phyloP scores from a whole-genome alignment of 2,329 filamentous ascomycete genomes.

The Fusarium sp. region DNA sequence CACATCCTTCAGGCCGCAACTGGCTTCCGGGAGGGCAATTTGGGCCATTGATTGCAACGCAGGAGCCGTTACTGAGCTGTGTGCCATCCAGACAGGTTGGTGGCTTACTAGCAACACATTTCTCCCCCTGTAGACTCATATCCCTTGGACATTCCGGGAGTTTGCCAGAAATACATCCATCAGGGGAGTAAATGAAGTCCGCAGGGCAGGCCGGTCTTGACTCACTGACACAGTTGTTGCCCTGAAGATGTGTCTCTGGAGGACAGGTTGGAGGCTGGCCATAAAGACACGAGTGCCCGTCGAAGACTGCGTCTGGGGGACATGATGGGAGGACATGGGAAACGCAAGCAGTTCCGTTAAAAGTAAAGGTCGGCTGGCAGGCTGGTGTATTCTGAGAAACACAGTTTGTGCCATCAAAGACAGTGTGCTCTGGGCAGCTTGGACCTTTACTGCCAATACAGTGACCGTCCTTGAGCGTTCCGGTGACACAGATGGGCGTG shows the following conservation, averaged over 20 bases:
- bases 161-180: not conserved
- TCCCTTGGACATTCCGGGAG: not conserved
- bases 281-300: not conserved
- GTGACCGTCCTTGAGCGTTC: not conserved
- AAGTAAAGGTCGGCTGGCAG: not conserved
- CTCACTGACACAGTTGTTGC: not conserved
- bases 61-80: not conserved
- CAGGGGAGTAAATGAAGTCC: not conserved
- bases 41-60: not conserved
- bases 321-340: not conserved
- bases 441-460: not conserved
- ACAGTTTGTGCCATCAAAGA: not conserved
- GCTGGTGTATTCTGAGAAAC: not conserved
- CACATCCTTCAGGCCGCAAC: not conserved
- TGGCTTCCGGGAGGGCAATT: not conserved
- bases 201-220: not conserved
- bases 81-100: not conserved
- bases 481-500: not conserved
- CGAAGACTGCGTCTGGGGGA: not conserved
- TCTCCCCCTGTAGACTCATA: not conserved
- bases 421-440: not conserved
- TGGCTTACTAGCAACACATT: not conserved
- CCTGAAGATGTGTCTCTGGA: not conserved
- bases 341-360: not conserved
- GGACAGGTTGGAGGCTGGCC: not conserved